Evolutionary conservation across 108 stramenopile species (phyloP).

Genomic region (Fragilaria crotonensis): DNA sequence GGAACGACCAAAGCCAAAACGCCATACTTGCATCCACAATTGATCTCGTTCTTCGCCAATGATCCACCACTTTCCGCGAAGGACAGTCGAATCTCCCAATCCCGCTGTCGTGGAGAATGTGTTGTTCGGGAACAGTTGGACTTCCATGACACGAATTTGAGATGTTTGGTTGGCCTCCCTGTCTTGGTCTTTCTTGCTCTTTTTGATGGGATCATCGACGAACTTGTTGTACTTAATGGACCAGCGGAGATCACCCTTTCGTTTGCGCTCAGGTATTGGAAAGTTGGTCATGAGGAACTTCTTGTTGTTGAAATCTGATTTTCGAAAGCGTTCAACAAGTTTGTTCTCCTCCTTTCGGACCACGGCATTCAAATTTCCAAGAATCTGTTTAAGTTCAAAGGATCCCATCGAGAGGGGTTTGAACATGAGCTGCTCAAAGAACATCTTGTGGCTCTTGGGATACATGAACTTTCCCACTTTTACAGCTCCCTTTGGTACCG

Average conservation of each 20-base stretch:
- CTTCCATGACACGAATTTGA: conserved; percentile 48
- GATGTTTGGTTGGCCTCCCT: conserved; percentile 35
- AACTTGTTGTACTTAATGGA: conserved; percentile 52
- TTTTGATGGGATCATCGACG: conserved; percentile 30
- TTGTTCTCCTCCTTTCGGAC: conserved; percentile 26
- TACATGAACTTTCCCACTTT: conserved; percentile 74
- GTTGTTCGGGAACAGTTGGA: conserved; percentile 66
- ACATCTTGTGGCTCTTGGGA: conserved; percentile 63
- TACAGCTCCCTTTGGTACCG: conserved; percentile 67
- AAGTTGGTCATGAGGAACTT: conserved; percentile 58
- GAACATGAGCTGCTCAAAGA: conserved; percentile 76
- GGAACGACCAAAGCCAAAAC: conserved; percentile 76
- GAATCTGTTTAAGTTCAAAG: conserved; percentile 63
- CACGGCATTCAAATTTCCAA: conserved; percentile 53
- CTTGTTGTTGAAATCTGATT: conserved; percentile 54
- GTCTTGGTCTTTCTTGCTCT: conserved; percentile 29
- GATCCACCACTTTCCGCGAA: conserved; percentile 71
- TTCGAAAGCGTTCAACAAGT: conserved; percentile 47
- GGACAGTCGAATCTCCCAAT: conserved; percentile 49
- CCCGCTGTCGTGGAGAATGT: conserved; percentile 70
- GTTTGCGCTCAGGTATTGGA: conserved; percentile 41
- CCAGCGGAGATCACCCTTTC: conserved; percentile 51
- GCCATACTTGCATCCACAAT: conserved; percentile 77
- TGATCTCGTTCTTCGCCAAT: conserved; percentile 67
- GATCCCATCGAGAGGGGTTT: conserved; percentile 41